phyloP scores from a whole-genome alignment of 768 basidiomycete species.

The Collybia mongolica region DNA sequence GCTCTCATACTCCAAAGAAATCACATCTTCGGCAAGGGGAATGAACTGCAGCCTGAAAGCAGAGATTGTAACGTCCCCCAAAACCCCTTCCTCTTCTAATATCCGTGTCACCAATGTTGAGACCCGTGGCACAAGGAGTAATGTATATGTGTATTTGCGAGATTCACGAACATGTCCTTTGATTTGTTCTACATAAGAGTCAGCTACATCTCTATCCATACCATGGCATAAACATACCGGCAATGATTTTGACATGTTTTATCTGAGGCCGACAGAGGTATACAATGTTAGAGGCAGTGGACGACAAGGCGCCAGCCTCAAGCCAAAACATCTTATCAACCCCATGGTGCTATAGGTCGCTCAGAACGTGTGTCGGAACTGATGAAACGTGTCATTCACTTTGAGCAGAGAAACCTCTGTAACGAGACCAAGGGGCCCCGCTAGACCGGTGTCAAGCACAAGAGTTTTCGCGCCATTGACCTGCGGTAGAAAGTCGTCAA shows the following conservation, averaged over 20 bases:
- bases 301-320: slow-evolving; percentile 81
- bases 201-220: slow-evolving; percentile 16
- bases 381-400: slow-evolving; percentile 39
- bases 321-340: slow-evolving; percentile 99
- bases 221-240: slow-evolving; percentile 57
- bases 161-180: slow-evolving; percentile 72
- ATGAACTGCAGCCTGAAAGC: slow-evolving; percentile 94
- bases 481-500: slow-evolving; percentile 32
- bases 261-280: slow-evolving; percentile 91
- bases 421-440: slow-evolving; percentile 92
- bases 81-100: slow-evolving; percentile 95
- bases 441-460: slow-evolving; percentile 84
- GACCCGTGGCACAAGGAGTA: slow-evolving; percentile 83
- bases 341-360: slow-evolving; percentile 80
- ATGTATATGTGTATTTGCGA: slow-evolving; percentile 79
- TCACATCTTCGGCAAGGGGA: slow-evolving; percentile 87
- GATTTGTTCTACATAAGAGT: slow-evolving; percentile 76
- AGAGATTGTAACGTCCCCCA: slow-evolving; percentile 88
- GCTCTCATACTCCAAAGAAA: slow-evolving; percentile 85
- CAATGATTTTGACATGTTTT: slow-evolving; percentile 83
- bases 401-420: slow-evolving; percentile 92
- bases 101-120: slow-evolving; percentile 86
- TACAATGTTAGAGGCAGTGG: slow-evolving; percentile 84
- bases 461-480: slow-evolving; percentile 95
- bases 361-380: not conserved